Base-by-base conservation (phyloP, 345 rosid genomes). In the Turnera subulata region DNA sequence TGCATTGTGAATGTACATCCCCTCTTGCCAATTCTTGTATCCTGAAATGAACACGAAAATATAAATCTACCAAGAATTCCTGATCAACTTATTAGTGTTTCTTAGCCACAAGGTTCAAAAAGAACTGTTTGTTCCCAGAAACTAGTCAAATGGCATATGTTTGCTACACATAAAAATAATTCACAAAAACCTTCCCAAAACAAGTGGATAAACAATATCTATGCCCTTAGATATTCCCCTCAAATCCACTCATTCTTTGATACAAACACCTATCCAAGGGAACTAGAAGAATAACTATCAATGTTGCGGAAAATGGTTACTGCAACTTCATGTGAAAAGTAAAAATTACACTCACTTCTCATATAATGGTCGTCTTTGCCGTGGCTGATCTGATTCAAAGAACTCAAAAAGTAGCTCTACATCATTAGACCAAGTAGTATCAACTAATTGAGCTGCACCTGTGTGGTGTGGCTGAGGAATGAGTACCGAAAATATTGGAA, bases 371-470 rank as follows among this genome's bases (percentile, higher is more conserved):
- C 17, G 80, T 58, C 87, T 74, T 69, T 65, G 80, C 60, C 65
- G 73, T 49, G 87, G 87, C 58, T 70, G 80, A 26, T 79, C 84
- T 53, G 64, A 57, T 62, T 82, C 87, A 67, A 82, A 82, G 64
- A 69, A 82, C 62, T 82, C 84, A 68, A 82, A 75, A 24, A 79
- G 74, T 38, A 77, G 76, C 66, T 82, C 84, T 14, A 51, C 50
- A 11, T 68, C 69, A 58, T 54, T 40, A 20, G 61, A 63, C 18
- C 15, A 38, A 37, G 46, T 17, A 26, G 58, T 21, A 25, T 71
- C 76, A 44, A 19, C 56, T 15, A 73, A 38, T 50, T 46, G 59
- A 65, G 45, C 47, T 43, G 54, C 25, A 24, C 43, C 65, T 21
- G 57, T 6, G 12, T 50, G 47, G 46, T 14, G 20, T 18, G 65